Percentiles rank a stretch among this genome's conserved stretches.
These are phyloP conservation scores for Heliamphora exappendiculata DNA, from an alignment of 148 eudicot species.

Conservation along the genomic window DNA sequence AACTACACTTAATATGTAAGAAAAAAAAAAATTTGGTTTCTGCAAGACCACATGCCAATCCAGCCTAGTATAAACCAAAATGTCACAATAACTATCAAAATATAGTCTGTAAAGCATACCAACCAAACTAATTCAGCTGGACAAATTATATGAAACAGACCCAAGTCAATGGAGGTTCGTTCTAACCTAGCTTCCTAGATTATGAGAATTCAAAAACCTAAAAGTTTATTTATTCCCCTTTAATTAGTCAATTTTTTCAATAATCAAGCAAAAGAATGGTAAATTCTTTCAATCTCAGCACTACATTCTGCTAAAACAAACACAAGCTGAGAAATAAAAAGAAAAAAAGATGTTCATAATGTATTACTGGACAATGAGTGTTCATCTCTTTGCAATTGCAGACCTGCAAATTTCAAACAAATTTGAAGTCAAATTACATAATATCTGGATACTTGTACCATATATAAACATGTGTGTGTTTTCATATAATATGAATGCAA, in stretches of 20 bases:
- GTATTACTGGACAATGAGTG: constrained; percentile 1
- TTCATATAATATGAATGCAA: no score
- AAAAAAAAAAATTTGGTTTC: neutral
- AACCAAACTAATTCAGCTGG: neutral
- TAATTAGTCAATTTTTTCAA: neutral
- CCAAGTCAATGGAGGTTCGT: neutral
- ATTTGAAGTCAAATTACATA: neutral
- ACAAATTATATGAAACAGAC: neutral
- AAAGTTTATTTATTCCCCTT: neutral
- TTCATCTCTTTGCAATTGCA: neutral
- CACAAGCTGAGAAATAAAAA: neutral
- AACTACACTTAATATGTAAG: neutral
- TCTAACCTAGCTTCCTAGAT: no score
- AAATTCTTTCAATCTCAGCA: neutral
- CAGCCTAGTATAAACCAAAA: neutral
- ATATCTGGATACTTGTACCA: neutral
- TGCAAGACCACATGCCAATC: neutral
- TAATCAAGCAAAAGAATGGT: neutral
- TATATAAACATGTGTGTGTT: neutral
- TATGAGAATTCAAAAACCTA: neutral
- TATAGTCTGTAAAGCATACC: neutral
- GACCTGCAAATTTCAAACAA: neutral
- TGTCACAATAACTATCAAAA: no score
- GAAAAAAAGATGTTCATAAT: neutral
- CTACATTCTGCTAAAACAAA: neutral